Conservation (phyloP, 306 rosid genomes). For the Cicer chorassanicum region DNA sequence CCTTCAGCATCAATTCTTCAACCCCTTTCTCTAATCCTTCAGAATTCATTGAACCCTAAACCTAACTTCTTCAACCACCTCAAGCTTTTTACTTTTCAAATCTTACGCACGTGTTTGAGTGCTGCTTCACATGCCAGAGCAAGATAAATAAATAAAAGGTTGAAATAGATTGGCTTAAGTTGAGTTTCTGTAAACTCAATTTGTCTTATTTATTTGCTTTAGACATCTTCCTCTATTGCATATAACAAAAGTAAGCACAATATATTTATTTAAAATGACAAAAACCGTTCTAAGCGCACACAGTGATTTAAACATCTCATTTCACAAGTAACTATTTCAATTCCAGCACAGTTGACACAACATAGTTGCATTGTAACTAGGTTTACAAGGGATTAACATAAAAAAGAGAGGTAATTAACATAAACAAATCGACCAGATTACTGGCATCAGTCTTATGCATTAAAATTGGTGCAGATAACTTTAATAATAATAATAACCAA, state of each 20-base stretch:
- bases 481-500: too few relatives aligned
- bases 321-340: not conserved
- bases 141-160: too few relatives aligned
- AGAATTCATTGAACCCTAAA: constrained; percentile 48
- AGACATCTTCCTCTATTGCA: too few relatives aligned
- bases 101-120: too few relatives aligned
- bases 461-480: too few relatives aligned
- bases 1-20: constrained; percentile 41
- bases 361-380: not conserved
- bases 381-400: not conserved
- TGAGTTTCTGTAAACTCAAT: too few relatives aligned
- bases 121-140: too few relatives aligned
- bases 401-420: not conserved
- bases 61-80: not conserved
- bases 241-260: too few relatives aligned
- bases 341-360: not conserved
- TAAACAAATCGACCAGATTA: not conserved
- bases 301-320: not conserved
- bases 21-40: constrained; percentile 37
- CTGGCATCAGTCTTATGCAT: not conserved
- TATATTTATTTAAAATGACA: not conserved
- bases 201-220: too few relatives aligned
- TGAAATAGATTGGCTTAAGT: too few relatives aligned
- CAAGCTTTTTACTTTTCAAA: not conserved
- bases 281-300: not conserved